Conservation (phyloP, 345 rosid genomes). For the Brassica juncea region DNA sequence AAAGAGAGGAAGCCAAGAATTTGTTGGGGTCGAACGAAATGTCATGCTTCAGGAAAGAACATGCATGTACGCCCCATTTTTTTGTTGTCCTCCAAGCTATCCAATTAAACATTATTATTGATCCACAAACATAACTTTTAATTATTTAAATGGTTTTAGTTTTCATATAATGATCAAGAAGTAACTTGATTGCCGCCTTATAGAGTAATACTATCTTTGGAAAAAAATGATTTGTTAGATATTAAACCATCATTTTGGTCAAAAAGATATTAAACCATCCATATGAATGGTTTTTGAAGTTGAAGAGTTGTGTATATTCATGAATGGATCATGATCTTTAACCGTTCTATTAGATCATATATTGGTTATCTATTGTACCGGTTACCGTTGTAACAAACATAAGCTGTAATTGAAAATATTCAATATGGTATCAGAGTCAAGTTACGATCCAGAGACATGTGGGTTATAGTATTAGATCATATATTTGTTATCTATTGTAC, state of each 20-base stretch:
- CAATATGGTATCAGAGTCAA: too few relatives aligned
- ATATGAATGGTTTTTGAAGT: slow-evolving; percentile 10
- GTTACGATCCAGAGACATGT: too few relatives aligned
- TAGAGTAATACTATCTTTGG: slow-evolving; percentile 5
- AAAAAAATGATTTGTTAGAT: background rate
- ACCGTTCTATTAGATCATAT: background rate
- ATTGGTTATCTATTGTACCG: too few relatives aligned
- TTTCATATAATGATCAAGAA: background rate
- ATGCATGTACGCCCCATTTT: background rate
- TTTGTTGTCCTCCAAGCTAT: slow-evolving; percentile 22
- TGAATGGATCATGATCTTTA: slow-evolving; percentile 31
- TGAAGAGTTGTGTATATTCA: slow-evolving; percentile 6
- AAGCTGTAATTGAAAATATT: too few relatives aligned
- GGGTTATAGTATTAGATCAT: too few relatives aligned
- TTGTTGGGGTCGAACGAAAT: background rate
- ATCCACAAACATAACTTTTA: slow-evolving; percentile 15
- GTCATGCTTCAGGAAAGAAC: background rate
- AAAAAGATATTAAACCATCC: background rate
- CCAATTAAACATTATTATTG: slow-evolving; percentile 7
- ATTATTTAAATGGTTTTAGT: background rate
- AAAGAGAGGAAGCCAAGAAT: background rate
- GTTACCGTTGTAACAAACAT: too few relatives aligned
- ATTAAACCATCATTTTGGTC: too few relatives aligned
- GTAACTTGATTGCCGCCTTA: slow-evolving; percentile 21
- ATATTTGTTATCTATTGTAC: too few relatives aligned